phyloP scores from a whole-genome alignment of 306 rosid genomes.

The Prunus kanzakura region DNA sequence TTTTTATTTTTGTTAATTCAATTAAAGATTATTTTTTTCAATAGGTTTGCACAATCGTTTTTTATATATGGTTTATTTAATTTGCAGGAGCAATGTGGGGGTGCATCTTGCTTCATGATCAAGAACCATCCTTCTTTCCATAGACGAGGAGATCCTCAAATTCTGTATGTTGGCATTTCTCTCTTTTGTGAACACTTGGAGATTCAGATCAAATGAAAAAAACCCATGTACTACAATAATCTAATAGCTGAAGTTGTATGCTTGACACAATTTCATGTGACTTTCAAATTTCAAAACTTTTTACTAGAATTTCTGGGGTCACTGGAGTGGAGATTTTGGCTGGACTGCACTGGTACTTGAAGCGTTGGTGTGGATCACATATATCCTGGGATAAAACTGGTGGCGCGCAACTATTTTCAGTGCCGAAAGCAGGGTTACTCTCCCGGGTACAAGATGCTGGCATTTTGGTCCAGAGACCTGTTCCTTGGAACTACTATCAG shows the following conservation, averaged over 20 bases:
- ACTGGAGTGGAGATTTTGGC: slow-evolving; percentile 80
- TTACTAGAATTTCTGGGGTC: slow-evolving; percentile 55
- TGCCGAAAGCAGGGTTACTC: slow-evolving; percentile 55
- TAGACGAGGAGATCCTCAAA: slow-evolving; percentile 47
- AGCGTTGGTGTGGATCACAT: slow-evolving; percentile 72
- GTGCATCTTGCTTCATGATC: slow-evolving; percentile 61
- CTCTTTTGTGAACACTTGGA: background rate
- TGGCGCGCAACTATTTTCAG: slow-evolving; percentile 61
- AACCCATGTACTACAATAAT: background rate
- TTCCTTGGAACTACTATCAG: slow-evolving; percentile 87
- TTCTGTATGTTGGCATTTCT: slow-evolving; percentile 42
- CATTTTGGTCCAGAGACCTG: slow-evolving; percentile 55
- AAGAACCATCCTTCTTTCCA: slow-evolving; percentile 54
- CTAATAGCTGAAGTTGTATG: background rate
- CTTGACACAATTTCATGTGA: slow-evolving; percentile 5
- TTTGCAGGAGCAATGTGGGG: slow-evolving; percentile 62
- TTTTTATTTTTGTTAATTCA: background rate
- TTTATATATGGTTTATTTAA: background rate
- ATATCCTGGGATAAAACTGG: slow-evolving; percentile 95
- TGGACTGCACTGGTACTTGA: slow-evolving; percentile 84
- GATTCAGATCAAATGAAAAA: background rate
- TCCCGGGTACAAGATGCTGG: slow-evolving; percentile 51
- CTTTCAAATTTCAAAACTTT: slow-evolving; percentile 2
- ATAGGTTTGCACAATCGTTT: no score
- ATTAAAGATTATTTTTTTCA: no score